Evolutionary conservation across 2,329 filamentous ascomycete genomes (phyloP), one percentile per base, ranked within the genome.

Genomic region (Triangularia setosa): DNA sequence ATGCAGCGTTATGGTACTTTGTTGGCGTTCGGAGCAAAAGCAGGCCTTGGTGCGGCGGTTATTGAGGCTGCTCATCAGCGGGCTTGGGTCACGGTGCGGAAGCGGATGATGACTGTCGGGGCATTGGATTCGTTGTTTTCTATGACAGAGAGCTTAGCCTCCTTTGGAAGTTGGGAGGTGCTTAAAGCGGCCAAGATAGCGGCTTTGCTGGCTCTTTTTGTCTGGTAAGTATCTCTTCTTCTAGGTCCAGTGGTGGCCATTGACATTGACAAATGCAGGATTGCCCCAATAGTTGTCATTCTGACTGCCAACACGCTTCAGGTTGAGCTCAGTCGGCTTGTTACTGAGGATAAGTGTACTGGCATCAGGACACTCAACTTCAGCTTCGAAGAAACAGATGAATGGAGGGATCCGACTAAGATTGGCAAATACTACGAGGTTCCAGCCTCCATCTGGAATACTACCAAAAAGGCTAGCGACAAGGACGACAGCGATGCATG

Each of bases 101-200:
- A 67, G 33, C 64, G 71, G 1, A 56, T 72, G 14, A 64, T 73
- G 70, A 70, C 62, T 33, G 67, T 73, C 23, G 67, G 57, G 6
- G 72, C 69, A 4, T 60, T 78, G 33, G 75, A 77, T 64, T 73
- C 74, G 7, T 65, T 78, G 58, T 78, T 78, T 61, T 71, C 73
- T 0, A 86, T 79, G 6, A 69, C 70, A 1, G 70, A 72, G 25
- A 68, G 72, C 54, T 58, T 72, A 23, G 25, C 65, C 8, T 83
- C 84, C 78, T 86, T 87, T 68, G 86, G 87, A 86, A 55, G 87
- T 70, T 60, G 77, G 78, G 68, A 70, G 66, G 68, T 75, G 28
- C 57, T 68, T 6, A 64, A 54, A 18, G 65, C 64, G 25, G 74
- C 57, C 77, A 84, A 52, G 84, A 86, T 60, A 82, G 86, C 72